Evolutionary conservation across 2,329 filamentous ascomycete species (phyloP), one percentile per base, ranked within the genome.

Genomic region (Tolypocladium amazonense): DNA sequence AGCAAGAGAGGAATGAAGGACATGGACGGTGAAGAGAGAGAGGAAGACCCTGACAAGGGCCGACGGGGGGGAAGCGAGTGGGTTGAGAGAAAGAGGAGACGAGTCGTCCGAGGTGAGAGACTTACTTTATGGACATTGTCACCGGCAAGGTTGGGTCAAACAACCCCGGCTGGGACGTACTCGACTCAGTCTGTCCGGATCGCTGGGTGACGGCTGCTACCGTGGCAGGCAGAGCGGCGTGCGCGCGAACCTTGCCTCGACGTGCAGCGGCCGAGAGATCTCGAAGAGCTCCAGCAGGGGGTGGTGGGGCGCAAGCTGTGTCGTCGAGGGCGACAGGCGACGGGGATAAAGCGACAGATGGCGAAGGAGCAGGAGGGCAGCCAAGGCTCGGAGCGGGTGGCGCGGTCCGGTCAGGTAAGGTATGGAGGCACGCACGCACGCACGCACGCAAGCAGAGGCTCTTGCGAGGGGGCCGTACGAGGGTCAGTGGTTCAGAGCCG

Each of bases 61-160:
- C 35, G 60, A 25, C 12, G 52, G 52, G 56, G 39, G 43, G 43
- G 57, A 11, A 37, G 58, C 54, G 58, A 47, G 58, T 59, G 60
- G 59, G 57, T 38, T 57, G 60, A 59, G 56, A 58, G 56, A 60
- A 61, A 14, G 45, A 50, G 50, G 53, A 62, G 38, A 60, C 59
- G 23, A 59, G 50, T 56, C 58, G 59, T 60, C 50, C 15, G 58
- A 41, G 45, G 56, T 58, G 59, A 64, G 60, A 70, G 69, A 76
- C 77, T 77, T 76, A 81, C 79, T 81, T 81, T 78, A 81, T 80
- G 71, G 79, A 81, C 79, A 81, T 81, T 70, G 69, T 77, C 68
- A 69, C 66, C 62, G 69, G 69, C 67, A 71, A 67, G 69, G 71
- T 71, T 70, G 65, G 65, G 66, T 63, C 65, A 62, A 56, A 27